Evolutionary conservation across 169 alveolate genomes (phyloP).

Genomic region (Cryptosporidium baileyi): DNA sequence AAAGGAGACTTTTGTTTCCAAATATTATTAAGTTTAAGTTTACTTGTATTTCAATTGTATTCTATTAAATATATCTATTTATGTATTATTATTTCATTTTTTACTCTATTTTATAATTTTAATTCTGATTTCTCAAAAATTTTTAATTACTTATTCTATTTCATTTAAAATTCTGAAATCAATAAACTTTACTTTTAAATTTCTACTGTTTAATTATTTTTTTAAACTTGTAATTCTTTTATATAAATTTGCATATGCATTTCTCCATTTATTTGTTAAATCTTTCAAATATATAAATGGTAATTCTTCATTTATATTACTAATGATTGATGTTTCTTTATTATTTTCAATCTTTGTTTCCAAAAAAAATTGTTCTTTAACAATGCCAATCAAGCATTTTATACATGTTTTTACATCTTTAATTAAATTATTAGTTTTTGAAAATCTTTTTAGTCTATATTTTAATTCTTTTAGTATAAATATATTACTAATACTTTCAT

Average conservation of each 20-base stretch:
- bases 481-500: neutral
- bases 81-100: neutral
- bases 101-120: neutral
- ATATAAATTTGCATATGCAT: slow-evolving; percentile 15
- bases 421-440: neutral
- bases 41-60: no score
- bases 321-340: neutral
- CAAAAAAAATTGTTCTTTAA: slow-evolving; percentile 55
- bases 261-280: slow-evolving; percentile 64
- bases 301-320: slow-evolving; percentile 2
- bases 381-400: slow-evolving; percentile 7
- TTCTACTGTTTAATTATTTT: neutral
- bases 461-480: slow-evolving; percentile 9
- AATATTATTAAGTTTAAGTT: no score
- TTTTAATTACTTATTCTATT: neutral
- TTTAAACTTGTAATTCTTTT: neutral
- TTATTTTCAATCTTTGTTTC: slow-evolving; percentile 6
- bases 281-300: slow-evolving; percentile 54
- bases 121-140: neutral
- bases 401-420: slow-evolving; percentile 25
- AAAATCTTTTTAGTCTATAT: neutral
- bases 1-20: no score
- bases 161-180: no score
- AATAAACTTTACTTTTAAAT: no score
- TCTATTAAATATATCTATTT: no score